Conservation (phyloP, 2,329 filamentous ascomycete genomes). For the Daldinia sp. region DNA sequence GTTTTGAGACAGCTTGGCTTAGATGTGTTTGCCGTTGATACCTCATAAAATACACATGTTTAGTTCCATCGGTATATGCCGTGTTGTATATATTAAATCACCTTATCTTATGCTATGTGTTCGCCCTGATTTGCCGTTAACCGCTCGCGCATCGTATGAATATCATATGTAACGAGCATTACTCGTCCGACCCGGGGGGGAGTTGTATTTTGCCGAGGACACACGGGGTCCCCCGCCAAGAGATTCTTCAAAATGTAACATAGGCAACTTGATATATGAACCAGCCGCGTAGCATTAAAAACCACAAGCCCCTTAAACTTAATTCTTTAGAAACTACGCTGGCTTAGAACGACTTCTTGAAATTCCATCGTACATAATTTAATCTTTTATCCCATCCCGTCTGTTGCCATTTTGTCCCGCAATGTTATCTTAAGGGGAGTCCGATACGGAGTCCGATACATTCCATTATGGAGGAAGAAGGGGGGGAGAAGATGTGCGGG, state of each 20-base stretch:
- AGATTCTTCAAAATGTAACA: slow-evolving; percentile 14
- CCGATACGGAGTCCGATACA: background rate
- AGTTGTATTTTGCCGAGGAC: slow-evolving; percentile 39
- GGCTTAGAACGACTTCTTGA: background rate
- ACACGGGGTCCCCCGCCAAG: slow-evolving; percentile 33
- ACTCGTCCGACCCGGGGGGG: slow-evolving; percentile 27
- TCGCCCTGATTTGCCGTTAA: slow-evolving; percentile 10
- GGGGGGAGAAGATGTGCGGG: background rate
- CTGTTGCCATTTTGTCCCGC: background rate
- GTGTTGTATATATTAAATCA: slow-evolving; percentile 12
- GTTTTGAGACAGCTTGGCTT: no score
- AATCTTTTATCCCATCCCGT: background rate
- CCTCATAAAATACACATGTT: no score
- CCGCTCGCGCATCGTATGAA: slow-evolving; percentile 21
- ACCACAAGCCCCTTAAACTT: background rate
- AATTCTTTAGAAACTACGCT: background rate
- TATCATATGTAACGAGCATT: slow-evolving; percentile 25
- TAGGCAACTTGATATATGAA: slow-evolving; percentile 24
- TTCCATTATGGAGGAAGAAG: background rate
- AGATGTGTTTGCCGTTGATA: no score
- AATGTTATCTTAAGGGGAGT: background rate
- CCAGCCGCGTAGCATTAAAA: slow-evolving; percentile 12
- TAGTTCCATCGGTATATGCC: slow-evolving; percentile 5
- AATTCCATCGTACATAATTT: background rate
- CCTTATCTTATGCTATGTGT: slow-evolving; percentile 9